A percentile compares a stretch with the other conserved stretches of the same genome.
Conservation (phyloP, 371 early-diverging fungal species). For the Actinomucor elegans region DNA sequence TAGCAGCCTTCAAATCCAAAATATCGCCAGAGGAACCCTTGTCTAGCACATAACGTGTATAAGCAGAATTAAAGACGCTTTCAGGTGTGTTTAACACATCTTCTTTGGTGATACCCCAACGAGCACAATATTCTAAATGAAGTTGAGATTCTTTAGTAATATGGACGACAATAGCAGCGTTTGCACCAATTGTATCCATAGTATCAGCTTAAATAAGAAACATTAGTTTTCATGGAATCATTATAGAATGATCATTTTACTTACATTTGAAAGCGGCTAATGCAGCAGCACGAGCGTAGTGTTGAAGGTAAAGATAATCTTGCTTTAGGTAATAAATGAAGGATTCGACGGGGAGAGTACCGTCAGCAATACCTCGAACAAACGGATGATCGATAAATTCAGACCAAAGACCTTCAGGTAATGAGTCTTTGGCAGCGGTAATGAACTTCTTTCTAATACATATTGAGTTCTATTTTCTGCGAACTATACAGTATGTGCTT, state of each 20-base stretch:
- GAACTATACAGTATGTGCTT: not conserved
- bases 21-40: constrained; percentile 72
- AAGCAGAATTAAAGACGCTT: constrained; percentile 75
- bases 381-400: constrained; percentile 73
- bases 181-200: constrained; percentile 33
- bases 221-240: constrained; percentile 27
- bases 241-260: not conserved
- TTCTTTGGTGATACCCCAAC: constrained; percentile 69
- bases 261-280: constrained; percentile 76
- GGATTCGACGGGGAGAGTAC: constrained; percentile 65
- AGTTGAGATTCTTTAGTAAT: constrained; percentile 68
- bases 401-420: constrained; percentile 60
- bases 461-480: not conserved
- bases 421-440: constrained; percentile 35
- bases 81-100: constrained; percentile 69
- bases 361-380: constrained; percentile 74
- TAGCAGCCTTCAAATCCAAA: constrained; percentile 75
- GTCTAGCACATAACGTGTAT: constrained; percentile 82
- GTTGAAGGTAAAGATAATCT: constrained; percentile 79
- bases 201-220: not conserved
- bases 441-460: constrained; percentile 49
- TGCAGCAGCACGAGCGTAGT: constrained; percentile 78
- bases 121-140: constrained; percentile 72
- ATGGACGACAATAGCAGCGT: constrained; percentile 61
- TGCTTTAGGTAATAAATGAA: constrained; percentile 81